These are phyloP conservation scores for Fagus sylvatica DNA, from an alignment of 306 rosid genomes.

Conservation along the genomic window DNA sequence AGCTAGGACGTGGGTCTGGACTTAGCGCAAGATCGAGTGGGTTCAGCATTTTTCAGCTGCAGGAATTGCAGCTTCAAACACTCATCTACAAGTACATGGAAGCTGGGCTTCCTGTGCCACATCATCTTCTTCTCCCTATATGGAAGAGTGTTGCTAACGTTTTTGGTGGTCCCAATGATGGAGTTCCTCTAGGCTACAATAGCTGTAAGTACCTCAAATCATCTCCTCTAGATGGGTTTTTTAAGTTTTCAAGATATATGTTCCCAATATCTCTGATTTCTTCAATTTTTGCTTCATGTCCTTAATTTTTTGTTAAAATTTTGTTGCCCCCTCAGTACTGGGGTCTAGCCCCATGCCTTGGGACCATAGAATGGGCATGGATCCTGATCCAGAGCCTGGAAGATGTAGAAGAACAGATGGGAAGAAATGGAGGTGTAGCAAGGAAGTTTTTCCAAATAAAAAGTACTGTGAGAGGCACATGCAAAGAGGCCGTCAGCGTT, in stretches of 20 bases:
- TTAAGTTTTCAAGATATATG: not conserved
- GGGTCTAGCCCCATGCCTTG: constrained; percentile 23
- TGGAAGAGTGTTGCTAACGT: constrained; percentile 33
- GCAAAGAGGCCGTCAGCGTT: constrained; percentile 90
- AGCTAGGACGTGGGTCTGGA: constrained; percentile 26
- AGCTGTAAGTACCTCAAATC: constrained; percentile 38
- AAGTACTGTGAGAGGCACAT: constrained; percentile 84
- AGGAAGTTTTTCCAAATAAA: constrained; percentile 39
- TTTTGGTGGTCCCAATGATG: constrained; percentile 20
- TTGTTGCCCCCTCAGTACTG: constrained; percentile 3
- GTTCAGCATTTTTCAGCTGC: constrained; percentile 40
- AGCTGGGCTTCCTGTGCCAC: constrained; percentile 51
- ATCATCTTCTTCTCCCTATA: constrained; percentile 47
- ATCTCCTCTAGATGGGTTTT: not conserved
- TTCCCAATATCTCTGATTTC: not conserved
- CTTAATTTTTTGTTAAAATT: constrained; percentile 31
- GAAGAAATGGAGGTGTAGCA: constrained; percentile 87
- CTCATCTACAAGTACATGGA: constrained; percentile 54
- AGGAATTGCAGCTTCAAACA: constrained; percentile 64
- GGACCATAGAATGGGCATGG: constrained; percentile 36
- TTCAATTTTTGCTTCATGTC: not conserved
- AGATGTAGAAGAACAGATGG: constrained; percentile 97
- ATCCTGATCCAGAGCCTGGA: constrained; percentile 49
- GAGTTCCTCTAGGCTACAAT: constrained; percentile 32
- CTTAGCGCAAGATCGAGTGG: not conserved